Base-by-base conservation (phyloP, 805 yeast genomes). In the Saturnispora saitoi region DNA sequence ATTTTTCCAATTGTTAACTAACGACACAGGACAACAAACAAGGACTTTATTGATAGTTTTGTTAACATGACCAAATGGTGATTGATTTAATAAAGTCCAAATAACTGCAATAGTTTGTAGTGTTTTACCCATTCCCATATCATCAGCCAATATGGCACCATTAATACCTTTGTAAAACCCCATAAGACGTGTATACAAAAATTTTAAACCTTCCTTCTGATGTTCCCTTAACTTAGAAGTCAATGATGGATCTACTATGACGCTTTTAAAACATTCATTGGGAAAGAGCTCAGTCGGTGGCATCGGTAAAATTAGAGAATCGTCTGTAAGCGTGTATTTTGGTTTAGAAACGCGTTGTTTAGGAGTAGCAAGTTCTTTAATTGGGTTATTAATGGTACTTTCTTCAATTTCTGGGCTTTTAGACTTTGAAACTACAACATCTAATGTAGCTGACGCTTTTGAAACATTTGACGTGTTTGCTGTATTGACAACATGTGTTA, bases 111-210 rank as follows among this genome's bases (percentile, higher is more conserved):
- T 91, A 0, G 96, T 79, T 77, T 83, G 90, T 38, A 93, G 65
- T 0, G 98, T 90, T 58, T 86, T 86, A 2, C 96, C 96, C 15
- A 93, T 69, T 0, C 99, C 99, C 99, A 93, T 93, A 57, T 91
- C 98, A 64, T 93, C 99, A 0, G 99, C 99, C 39, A 93, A 64
- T 4, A 93, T 66, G 2, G 91, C 90, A 0, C 99, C 98, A 39
- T 66, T 56, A 0, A 77, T 76, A 2, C 69, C 68, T 19, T 65
- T 65, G 24, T 75, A 67, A 45, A 75, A 66, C 0, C 95, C 95
- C 82, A 84, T 77, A 1, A 90, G 75, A 56, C 96, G 86, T 49
- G 85, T 83, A 60, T 87, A 87, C 56, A 93, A 67, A 58, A 93
- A 93, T 47, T 67, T 62, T 0, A 91, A 86, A 2, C 96, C 99